phyloP scores from a whole-genome alignment of 352 stramenopile species.

The Pythium grandisporangium region DNA sequence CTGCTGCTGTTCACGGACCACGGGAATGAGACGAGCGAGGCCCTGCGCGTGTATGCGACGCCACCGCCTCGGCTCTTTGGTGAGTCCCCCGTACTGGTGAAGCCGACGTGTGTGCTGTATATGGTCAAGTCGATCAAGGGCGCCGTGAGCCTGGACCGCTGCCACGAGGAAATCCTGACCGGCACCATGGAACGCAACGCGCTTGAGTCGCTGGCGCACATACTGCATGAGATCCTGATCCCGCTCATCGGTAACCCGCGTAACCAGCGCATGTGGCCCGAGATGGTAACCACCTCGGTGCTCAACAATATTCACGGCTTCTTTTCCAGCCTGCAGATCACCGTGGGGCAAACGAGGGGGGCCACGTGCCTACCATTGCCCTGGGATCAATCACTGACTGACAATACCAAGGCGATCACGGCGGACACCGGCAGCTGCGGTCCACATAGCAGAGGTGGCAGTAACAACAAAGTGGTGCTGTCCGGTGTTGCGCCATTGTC shows the following conservation, averaged over 20 bases:
- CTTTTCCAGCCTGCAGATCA: slow-evolving; percentile 85
- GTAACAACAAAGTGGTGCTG: background rate
- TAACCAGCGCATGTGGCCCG: slow-evolving; percentile 73
- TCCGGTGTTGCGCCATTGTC: background rate
- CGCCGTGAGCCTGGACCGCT: slow-evolving; percentile 43
- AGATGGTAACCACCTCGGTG: slow-evolving; percentile 75
- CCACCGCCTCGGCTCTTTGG: slow-evolving; percentile 41
- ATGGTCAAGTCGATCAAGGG: slow-evolving; percentile 63
- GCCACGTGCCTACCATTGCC: slow-evolving; percentile 79
- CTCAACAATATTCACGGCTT: slow-evolving; percentile 73
- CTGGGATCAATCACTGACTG: slow-evolving; percentile 62
- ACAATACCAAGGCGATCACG: slow-evolving; percentile 23
- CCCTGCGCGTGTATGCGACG: slow-evolving; percentile 51
- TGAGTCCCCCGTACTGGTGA: slow-evolving; percentile 10
- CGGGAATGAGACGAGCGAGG: slow-evolving; percentile 35
- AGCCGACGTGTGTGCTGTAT: slow-evolving; percentile 55
- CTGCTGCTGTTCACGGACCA: slow-evolving; percentile 70
- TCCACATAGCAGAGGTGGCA: background rate
- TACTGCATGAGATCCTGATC: slow-evolving; percentile 70
- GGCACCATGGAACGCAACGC: slow-evolving; percentile 68
- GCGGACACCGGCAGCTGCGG: background rate
- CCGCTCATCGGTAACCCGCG: slow-evolving; percentile 65
- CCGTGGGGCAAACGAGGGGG: slow-evolving; percentile 73
- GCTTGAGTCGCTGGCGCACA: slow-evolving; percentile 59
- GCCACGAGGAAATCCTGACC: slow-evolving; percentile 63